A percentile compares a stretch with the other conserved stretches of the same genome.
Conservation (phyloP, 305 asterid genomes). For the Solanum hybrid region DNA sequence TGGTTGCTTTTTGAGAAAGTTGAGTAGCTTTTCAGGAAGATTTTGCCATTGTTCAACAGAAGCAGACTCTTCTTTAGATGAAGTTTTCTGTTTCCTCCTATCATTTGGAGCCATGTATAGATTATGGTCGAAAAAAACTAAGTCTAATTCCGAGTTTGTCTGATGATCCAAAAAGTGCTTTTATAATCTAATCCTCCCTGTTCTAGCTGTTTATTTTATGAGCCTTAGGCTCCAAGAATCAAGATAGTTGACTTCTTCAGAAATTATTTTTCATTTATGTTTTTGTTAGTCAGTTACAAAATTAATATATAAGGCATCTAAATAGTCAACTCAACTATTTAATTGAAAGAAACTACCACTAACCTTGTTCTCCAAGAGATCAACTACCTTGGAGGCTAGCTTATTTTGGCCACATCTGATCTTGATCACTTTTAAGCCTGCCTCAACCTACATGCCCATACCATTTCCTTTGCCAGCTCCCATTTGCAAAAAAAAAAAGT, state of each 20-base stretch:
- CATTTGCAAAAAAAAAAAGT: neutral
- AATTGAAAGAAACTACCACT: neutral
- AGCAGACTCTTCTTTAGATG: slow-evolving; percentile 1
- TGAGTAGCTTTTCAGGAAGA: slow-evolving; percentile 24
- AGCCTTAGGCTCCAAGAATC: neutral
- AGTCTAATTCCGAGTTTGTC: neutral
- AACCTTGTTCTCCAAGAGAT: slow-evolving; percentile 1
- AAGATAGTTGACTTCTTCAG: neutral
- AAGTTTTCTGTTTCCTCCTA: slow-evolving; percentile 8
- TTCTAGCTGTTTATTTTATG: neutral
- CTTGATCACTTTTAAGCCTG: neutral
- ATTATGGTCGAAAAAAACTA: neutral
- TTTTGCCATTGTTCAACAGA: slow-evolving; percentile 21
- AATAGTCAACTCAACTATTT: neutral
- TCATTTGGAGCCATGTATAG: slow-evolving; percentile 15
- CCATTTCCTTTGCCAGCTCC: neutral
- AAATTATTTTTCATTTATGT: neutral
- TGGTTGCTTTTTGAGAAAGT: slow-evolving; percentile 7
- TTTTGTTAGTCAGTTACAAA: neutral
- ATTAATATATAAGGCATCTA: neutral
- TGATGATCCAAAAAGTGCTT: neutral
- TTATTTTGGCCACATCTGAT: neutral
- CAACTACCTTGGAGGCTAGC: neutral
- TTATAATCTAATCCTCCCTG: neutral
- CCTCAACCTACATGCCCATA: neutral